Evolutionary conservation across 2,329 filamentous ascomycete genomes (phyloP).

Genomic region (Beauveria sp.): DNA sequence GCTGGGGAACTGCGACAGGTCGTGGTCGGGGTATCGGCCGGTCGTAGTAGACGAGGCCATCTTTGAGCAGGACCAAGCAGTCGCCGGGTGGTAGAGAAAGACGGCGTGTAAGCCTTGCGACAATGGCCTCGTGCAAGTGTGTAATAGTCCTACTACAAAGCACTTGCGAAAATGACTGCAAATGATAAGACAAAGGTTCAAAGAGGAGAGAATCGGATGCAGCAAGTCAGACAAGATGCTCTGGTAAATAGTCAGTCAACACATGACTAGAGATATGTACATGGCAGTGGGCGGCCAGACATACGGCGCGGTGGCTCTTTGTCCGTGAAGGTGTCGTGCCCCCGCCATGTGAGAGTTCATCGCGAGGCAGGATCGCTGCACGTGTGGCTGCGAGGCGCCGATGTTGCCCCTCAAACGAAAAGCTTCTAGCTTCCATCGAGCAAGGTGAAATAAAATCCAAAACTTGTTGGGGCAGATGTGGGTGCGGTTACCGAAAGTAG

Average conservation of each 20-base stretch:
- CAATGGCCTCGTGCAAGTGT: background rate
- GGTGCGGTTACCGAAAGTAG: background rate
- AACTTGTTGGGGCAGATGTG: background rate
- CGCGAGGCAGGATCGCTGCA: constrained; percentile 1
- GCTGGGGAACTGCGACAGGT: constrained; percentile 37
- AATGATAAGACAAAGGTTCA: background rate
- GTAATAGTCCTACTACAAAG: background rate
- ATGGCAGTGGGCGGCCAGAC: background rate
- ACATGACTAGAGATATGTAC: constrained; percentile 1
- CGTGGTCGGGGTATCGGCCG: constrained; percentile 23
- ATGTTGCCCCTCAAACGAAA: background rate
- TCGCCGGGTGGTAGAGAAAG: background rate
- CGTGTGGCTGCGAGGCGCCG: constrained; percentile 4
- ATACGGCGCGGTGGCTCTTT: background rate
- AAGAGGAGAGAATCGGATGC: background rate
- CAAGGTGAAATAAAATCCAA: background rate
- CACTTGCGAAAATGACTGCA: background rate
- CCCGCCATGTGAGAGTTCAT: background rate
- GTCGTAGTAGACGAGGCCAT: constrained; percentile 1
- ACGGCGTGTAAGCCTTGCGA: background rate
- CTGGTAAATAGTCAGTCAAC: background rate
- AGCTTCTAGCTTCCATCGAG: background rate
- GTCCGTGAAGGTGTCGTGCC: background rate
- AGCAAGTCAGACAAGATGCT: background rate
- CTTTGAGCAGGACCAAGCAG: background rate